A percentile compares a stretch with the other conserved stretches of the same genome.
Conservation (phyloP, 2,329 filamentous ascomycete species). For the Pseudogymnoascus pannorum region DNA sequence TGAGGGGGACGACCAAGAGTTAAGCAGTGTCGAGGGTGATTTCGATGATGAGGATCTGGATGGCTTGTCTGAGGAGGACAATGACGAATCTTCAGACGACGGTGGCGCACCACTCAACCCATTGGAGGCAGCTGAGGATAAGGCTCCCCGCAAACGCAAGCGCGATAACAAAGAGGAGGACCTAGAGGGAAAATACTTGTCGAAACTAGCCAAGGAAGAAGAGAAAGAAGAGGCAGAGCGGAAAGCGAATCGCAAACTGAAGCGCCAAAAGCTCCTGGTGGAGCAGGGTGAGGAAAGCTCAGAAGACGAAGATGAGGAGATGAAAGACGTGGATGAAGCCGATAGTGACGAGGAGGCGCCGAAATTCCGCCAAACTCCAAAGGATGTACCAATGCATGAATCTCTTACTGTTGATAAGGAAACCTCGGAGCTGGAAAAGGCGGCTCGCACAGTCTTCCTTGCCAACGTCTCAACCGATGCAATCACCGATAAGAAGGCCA, state of each 20-base stretch:
- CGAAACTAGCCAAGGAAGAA: conserved; percentile 53
- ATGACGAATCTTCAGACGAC: conserved; percentile 30
- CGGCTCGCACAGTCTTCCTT: conserved; percentile 83
- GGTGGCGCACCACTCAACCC: conserved; percentile 35
- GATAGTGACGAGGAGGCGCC: conserved; percentile 28
- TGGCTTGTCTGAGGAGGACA: conserved; percentile 24
- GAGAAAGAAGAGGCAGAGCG: conserved; percentile 45
- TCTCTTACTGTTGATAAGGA: conserved; percentile 47
- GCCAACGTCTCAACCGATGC: conserved; percentile 81
- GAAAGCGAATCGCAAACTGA: conserved; percentile 35
- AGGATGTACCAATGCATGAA: conserved; percentile 43
- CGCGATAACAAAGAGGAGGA: conserved; percentile 58
- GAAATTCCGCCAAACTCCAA: conserved; percentile 35
- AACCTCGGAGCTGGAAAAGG: conserved; percentile 68
- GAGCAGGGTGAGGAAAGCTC: conserved; percentile 30
- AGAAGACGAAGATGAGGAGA: conserved; percentile 22
- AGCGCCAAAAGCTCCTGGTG: conserved; percentile 44
- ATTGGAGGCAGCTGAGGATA: conserved; percentile 35
- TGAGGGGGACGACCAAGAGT: conserved; percentile 28
- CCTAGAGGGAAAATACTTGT: conserved; percentile 63
- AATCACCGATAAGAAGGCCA: conserved; percentile 73
- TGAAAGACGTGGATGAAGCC: conserved; percentile 19
- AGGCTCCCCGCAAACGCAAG: conserved; percentile 48
- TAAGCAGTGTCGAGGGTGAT: conserved; percentile 31
- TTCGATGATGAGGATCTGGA: conserved; percentile 29